Evolutionary conservation across 306 rosid species (phyloP).

Genomic region (Psophocarpus tetragonolobus): DNA sequence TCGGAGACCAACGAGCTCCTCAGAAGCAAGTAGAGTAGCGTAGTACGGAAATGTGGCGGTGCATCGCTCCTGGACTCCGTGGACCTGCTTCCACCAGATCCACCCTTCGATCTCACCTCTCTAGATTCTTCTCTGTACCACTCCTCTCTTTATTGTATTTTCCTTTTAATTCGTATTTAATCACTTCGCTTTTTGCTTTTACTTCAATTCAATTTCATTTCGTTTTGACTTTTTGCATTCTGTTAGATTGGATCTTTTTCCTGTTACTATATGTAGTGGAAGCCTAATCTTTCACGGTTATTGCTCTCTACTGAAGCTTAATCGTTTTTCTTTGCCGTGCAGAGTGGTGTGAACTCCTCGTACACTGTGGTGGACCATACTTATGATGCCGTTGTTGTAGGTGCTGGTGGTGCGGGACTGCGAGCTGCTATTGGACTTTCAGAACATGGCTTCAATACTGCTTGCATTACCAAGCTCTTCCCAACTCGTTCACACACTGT

Average conservation of each 20-base stretch:
- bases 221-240: not conserved
- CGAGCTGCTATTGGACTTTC: constrained; percentile 92
- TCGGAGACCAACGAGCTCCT: not conserved
- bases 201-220: not conserved
- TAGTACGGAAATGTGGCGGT: constrained; percentile 69
- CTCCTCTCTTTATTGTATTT: constrained; percentile 23
- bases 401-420: constrained; percentile 92
- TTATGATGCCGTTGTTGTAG: constrained; percentile 85
- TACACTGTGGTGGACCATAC: constrained; percentile 88
- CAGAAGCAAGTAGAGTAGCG: not conserved
- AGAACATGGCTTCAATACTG: constrained; percentile 88
- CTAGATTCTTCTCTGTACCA: constrained; percentile 72
- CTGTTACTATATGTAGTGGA: not conserved
- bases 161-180: not conserved
- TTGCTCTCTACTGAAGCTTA: not conserved
- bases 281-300: not conserved
- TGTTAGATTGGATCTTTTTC: constrained; percentile 26
- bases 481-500: constrained; percentile 96
- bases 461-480: constrained; percentile 89
- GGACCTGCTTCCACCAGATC: constrained; percentile 56
- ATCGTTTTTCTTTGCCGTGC: constrained; percentile 24
- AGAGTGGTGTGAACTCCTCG: constrained; percentile 58
- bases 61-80: constrained; percentile 74
- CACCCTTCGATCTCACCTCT: constrained; percentile 58
- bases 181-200: not conserved